phyloP scores from a whole-genome alignment of 306 rosid species.

The Datisca glomerata region DNA sequence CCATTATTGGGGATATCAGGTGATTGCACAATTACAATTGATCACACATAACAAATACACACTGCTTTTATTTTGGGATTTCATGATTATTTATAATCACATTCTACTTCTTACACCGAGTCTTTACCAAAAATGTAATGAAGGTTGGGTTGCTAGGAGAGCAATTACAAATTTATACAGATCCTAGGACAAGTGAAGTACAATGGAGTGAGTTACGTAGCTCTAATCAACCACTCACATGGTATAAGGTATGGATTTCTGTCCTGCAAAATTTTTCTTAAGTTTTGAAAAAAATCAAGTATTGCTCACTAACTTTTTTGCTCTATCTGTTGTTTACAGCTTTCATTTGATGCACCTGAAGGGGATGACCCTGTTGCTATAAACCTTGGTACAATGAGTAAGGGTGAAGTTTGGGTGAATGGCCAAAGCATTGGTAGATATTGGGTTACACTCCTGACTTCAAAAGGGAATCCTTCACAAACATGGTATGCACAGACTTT shows the following conservation, averaged over 20 bases:
- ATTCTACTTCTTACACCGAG: neutral
- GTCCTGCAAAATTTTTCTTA: too few relatives aligned
- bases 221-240: slow-evolving; percentile 43
- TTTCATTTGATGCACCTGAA: slow-evolving; percentile 49
- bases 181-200: slow-evolving; percentile 29
- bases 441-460: slow-evolving; percentile 71
- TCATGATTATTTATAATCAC: too few relatives aligned
- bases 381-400: slow-evolving; percentile 83
- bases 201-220: slow-evolving; percentile 39
- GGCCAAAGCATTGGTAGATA: slow-evolving; percentile 75
- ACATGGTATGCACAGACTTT: slow-evolving; percentile 65
- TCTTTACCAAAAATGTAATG: too few relatives aligned
- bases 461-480: slow-evolving; percentile 61
- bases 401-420: slow-evolving; percentile 71
- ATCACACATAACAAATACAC: neutral
- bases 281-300: too few relatives aligned
- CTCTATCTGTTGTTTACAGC: slow-evolving; percentile 43
- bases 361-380: slow-evolving; percentile 55
- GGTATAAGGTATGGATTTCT: slow-evolving; percentile 92
- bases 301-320: too few relatives aligned
- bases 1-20: slow-evolving; percentile 70
- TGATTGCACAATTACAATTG: slow-evolving; percentile 9
- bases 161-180: slow-evolving; percentile 34
- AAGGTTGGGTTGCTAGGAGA: slow-evolving; percentile 86
- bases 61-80: too few relatives aligned